These are phyloP conservation scores for Aspergillus fischeri DNA, from an alignment of 2,329 filamentous ascomycete genomes.

Conservation along the genomic window DNA sequence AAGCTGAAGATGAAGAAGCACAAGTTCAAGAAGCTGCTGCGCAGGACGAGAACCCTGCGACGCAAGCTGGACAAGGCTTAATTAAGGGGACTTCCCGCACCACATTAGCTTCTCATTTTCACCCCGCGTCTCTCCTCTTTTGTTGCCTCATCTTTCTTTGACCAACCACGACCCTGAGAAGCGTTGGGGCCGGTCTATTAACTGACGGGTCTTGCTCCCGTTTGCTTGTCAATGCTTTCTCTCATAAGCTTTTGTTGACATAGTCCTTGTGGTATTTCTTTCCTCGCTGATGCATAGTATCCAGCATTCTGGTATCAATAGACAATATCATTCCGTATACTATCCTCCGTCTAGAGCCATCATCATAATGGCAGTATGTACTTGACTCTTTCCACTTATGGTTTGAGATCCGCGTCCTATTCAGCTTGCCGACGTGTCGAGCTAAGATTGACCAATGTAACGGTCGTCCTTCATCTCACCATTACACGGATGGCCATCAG, in stretches of 20 bases:
- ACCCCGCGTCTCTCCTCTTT: conserved; percentile 3
- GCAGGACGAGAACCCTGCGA: conserved; percentile 80
- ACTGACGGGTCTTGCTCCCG: background rate
- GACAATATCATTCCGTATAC: conserved; percentile 13
- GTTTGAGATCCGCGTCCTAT: background rate
- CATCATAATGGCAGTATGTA: background rate
- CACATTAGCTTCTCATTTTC: conserved; percentile 5
- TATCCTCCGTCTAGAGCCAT: background rate
- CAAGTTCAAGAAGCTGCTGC: conserved; percentile 99
- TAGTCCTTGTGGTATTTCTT: background rate
- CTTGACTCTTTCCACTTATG: background rate
- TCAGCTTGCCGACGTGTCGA: too few relatives aligned
- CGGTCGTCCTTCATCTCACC: background rate
- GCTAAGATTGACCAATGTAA: background rate
- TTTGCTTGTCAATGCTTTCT: background rate
- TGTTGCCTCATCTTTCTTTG: background rate
- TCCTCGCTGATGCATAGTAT: background rate
- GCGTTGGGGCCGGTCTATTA: background rate
- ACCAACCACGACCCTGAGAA: background rate
- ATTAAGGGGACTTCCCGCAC: conserved; percentile 18
- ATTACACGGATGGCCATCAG: background rate
- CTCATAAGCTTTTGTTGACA: background rate
- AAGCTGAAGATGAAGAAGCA: conserved; percentile 99
- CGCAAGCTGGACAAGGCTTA: conserved; percentile 70
- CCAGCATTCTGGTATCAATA: conserved; percentile 4